Percentiles rank a stretch among this genome's conserved stretches.
These are phyloP conservation scores for Neltuma alba DNA, from an alignment of 306 rosid species.

Conservation along the genomic window DNA sequence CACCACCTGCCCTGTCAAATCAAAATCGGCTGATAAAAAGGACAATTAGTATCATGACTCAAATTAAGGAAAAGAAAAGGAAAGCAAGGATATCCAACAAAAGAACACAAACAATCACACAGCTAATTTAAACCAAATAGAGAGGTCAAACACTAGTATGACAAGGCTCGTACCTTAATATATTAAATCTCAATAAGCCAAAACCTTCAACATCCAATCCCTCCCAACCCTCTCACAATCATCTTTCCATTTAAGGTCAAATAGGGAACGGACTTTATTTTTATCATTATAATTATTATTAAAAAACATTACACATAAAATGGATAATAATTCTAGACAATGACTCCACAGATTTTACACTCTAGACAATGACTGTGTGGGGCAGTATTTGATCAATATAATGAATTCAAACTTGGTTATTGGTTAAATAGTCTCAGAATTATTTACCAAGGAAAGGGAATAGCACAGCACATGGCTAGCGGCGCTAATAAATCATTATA, in stretches of 20 bases:
- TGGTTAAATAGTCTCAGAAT: background rate
- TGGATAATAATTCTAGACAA: background rate
- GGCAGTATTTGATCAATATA: constrained; percentile 21
- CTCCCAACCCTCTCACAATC: background rate
- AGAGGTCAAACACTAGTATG: background rate
- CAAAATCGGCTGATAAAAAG: constrained; percentile 84
- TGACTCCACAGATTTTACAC: too few relatives aligned
- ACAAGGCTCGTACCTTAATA: background rate
- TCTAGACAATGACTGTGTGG: background rate
- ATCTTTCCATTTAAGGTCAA: background rate
- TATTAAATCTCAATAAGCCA: background rate
- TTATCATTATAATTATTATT: too few relatives aligned
- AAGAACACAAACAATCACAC: constrained; percentile 7
- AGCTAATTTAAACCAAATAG: background rate
- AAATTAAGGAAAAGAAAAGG: constrained; percentile 18
- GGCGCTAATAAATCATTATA: background rate
- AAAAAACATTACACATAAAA: constrained; percentile 8
- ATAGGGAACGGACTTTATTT: background rate
- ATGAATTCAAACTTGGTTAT: background rate
- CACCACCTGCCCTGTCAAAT: constrained; percentile 92
- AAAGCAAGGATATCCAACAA: background rate
- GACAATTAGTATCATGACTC: constrained; percentile 36
- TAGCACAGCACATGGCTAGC: background rate
- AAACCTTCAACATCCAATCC: constrained; percentile 3
- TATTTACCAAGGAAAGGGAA: background rate